Base-by-base conservation (phyloP, 2,329 filamentous ascomycete genomes). In the Ilyonectria destructans region DNA sequence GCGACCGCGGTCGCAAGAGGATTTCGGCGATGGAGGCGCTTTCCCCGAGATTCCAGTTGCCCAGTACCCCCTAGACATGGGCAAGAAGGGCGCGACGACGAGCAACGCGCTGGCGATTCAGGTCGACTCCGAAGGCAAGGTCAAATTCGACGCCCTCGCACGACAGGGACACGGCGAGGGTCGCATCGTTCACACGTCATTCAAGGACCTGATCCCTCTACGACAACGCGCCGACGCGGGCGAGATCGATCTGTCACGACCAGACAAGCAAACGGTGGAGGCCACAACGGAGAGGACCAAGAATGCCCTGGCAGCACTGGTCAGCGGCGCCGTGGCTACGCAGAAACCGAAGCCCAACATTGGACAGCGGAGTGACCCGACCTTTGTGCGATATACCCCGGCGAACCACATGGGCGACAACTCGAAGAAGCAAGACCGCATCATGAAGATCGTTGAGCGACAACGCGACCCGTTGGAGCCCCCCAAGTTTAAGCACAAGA, bases 401-500 rank as follows among this genome's bases (percentile, higher is more conserved):
- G 94, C 95, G 48, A 96, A 96, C 76, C 96, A 99, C 84, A 98
- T 99, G 94, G 96, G 96, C 13, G 94, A 90, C 77, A 86, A 95
- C 80, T 90, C 89, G 45, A 92, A 91, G 81, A 97, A 97, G 84
- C 94, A 95, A 76, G 95, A 98, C 77, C 91, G 96, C 15, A 97
- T 99, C 72, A 97, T 99, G 90, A 98, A 98, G 86, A 98, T 99
- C 82, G 94, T 98, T 43, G 94, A 98, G 81, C 88, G 94, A 63
- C 96, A 98, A 80, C 88, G 92, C 74, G 96, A 99, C 82, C 96
- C 96, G 0, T 93, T 98, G 92, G 96, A 98, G 78, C 96, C 96
- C 1, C 96, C 96, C 2, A 98, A 98, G 78, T 98, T 98, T 85
- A 98, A 98, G 83, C 94, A 98, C 84, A 98, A 98, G 87, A 97